phyloP scores from a whole-genome alignment of 805 yeast species.

The Zygoascus flipseniorum region DNA sequence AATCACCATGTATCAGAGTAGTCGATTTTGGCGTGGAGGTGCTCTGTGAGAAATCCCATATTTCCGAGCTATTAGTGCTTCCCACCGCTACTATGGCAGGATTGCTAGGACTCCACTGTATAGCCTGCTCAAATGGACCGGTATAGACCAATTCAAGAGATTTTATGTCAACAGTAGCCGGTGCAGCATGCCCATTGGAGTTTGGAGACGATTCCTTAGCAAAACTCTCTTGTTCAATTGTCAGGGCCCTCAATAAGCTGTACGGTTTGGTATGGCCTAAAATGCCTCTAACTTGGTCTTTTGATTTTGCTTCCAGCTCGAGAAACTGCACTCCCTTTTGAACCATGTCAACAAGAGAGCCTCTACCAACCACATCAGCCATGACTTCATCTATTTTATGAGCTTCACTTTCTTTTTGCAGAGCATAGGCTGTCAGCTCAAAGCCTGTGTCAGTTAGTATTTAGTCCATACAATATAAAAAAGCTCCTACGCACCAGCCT shows the following conservation, averaged over 20 bases:
- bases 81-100: constrained; percentile 8
- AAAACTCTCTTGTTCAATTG: constrained; percentile 5
- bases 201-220: neutral
- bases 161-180: neutral
- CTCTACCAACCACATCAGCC: constrained; percentile 40
- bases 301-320: constrained; percentile 55
- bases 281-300: constrained; percentile 8
- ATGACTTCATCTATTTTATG: constrained; percentile 42
- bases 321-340: constrained; percentile 79
- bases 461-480: neutral
- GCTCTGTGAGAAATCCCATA: neutral
- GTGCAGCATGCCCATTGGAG: neutral
- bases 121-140: constrained; percentile 4
- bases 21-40: constrained; percentile 1
- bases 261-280: constrained; percentile 19
- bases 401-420: constrained; percentile 65
- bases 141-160: neutral
- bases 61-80: neutral
- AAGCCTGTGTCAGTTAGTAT: constrained; percentile 26
- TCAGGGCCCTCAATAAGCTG: constrained; percentile 14
- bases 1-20: constrained; percentile 7
- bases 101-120: constrained; percentile 7
- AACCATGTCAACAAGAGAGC: constrained; percentile 70
- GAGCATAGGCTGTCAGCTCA: constrained; percentile 69
- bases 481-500: constrained; percentile 43